These are phyloP conservation scores for Chlamydomonas eustigma DNA, from an alignment of 139 green algal species.

Conservation along the genomic window DNA sequence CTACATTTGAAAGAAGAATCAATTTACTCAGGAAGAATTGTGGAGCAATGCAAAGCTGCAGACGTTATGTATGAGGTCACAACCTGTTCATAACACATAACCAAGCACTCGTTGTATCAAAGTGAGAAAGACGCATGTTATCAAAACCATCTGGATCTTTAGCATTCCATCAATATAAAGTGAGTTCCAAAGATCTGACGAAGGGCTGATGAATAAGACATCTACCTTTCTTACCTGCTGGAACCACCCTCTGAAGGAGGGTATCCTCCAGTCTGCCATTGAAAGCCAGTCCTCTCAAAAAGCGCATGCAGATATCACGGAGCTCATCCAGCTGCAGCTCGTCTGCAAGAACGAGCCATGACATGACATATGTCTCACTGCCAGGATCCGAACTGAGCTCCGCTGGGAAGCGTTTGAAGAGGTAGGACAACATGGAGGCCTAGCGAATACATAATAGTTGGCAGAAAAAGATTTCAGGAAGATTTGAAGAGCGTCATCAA, in stretches of 20 bases:
- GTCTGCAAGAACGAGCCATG: neutral
- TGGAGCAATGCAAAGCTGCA: neutral
- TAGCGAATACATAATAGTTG: neutral
- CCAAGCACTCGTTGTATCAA: neutral
- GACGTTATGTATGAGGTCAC: neutral
- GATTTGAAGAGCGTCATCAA: no score
- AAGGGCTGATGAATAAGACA: neutral
- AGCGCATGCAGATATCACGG: neutral
- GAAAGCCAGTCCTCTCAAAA: neutral
- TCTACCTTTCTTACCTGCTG: neutral
- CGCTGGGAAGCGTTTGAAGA: neutral
- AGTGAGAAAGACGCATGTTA: neutral
- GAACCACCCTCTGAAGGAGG: neutral
- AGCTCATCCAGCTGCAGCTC: neutral
- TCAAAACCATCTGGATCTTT: no score
- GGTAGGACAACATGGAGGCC: neutral
- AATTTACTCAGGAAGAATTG: neutral
- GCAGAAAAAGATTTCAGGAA: no score
- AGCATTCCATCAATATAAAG: no score
- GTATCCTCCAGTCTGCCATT: neutral
- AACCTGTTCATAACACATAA: neutral
- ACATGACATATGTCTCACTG: neutral
- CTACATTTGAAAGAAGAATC: neutral
- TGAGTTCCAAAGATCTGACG: no score
- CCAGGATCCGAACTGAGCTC: neutral